A percentile compares a stretch with the other conserved stretches of the same genome.
Conservation (phyloP, 2,329 filamentous ascomycete genomes). For the Phaeosphaeriaceae sp. region DNA sequence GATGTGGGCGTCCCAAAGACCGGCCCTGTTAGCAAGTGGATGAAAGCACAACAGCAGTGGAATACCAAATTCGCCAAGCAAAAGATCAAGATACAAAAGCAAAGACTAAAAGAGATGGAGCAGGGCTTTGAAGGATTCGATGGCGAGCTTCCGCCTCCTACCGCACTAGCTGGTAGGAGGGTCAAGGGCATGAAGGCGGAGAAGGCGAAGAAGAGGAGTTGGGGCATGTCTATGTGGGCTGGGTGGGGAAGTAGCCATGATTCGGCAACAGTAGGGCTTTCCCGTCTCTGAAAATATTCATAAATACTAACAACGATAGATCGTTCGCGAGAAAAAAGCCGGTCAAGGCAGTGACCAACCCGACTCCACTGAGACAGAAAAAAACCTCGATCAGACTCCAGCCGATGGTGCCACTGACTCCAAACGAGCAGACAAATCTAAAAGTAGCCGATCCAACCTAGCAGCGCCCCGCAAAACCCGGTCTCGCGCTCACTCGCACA, state of each 20-base stretch:
- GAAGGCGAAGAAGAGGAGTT: slow-evolving; percentile 69
- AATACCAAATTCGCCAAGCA: slow-evolving; percentile 73
- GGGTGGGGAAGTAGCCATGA: slow-evolving; percentile 91
- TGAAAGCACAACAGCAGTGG: slow-evolving; percentile 74
- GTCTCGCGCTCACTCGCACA: slow-evolving; percentile 37
- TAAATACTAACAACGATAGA: slow-evolving; percentile 23
- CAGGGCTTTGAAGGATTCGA: slow-evolving; percentile 72
- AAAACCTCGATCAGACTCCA: slow-evolving; percentile 4
- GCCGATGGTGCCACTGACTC: slow-evolving; percentile 46
- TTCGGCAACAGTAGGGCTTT: slow-evolving; percentile 65
- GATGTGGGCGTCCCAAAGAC: slow-evolving; percentile 82
- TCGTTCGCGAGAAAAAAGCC: slow-evolving; percentile 42
- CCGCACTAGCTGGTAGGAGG: slow-evolving; percentile 77
- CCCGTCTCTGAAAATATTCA: background rate
- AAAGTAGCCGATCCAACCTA: slow-evolving; percentile 14
- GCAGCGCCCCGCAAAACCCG: slow-evolving; percentile 14
- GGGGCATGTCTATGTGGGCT: slow-evolving; percentile 83
- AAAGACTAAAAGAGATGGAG: slow-evolving; percentile 73
- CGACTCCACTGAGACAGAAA: slow-evolving; percentile 21
- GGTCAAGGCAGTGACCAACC: slow-evolving; percentile 27
- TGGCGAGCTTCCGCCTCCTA: slow-evolving; percentile 81
- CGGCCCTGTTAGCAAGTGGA: slow-evolving; percentile 82
- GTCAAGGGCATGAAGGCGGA: slow-evolving; percentile 55
- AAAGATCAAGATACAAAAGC: slow-evolving; percentile 74
- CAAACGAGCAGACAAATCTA: slow-evolving; percentile 5